Percentiles rank a stretch among this genome's conserved stretches.
Conservation (phyloP, 73 alveolate genomes). For the Paramecium bursaria region DNA sequence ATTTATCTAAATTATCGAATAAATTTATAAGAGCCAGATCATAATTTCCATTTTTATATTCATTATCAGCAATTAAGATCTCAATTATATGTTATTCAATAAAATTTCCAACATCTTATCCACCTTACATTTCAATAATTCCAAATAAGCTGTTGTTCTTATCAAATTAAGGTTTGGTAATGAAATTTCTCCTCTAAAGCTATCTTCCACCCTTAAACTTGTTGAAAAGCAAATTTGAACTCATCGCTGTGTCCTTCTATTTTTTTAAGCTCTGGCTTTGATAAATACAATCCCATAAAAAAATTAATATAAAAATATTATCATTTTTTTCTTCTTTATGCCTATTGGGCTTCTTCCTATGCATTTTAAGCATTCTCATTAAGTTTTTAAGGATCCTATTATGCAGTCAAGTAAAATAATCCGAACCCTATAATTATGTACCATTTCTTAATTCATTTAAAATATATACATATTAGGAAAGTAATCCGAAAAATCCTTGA, state of each 20-base stretch:
- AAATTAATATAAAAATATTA: background rate
- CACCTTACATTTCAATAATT: constrained; percentile 26
- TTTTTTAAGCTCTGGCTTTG: background rate
- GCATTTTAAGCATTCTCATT: constrained; percentile 28
- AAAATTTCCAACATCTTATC: constrained; percentile 15
- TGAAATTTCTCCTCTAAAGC: background rate
- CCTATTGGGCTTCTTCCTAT: constrained; percentile 7
- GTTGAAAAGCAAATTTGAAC: no score
- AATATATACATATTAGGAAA: background rate
- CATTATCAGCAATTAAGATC: constrained; percentile 1
- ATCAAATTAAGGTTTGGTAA: constrained; percentile 28
- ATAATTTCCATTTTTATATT: background rate
- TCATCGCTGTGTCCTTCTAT: no score
- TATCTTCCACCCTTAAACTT: constrained; percentile 48
- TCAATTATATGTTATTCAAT: constrained; percentile 1
- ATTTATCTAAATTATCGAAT: constrained; percentile 14
- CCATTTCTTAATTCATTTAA: constrained; percentile 6
- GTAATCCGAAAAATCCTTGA: constrained; percentile 14
- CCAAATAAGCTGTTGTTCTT: constrained; percentile 3
- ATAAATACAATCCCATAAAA: background rate
- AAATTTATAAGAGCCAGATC: constrained; percentile 3
- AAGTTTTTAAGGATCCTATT: constrained; percentile 24
- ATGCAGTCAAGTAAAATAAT: background rate
- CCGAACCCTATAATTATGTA: constrained; percentile 39
- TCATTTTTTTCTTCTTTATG: constrained; percentile 14